These are phyloP conservation scores for Kurtzmaniella cleridarum DNA, from an alignment of 805 yeast genomes.

Conservation along the genomic window DNA sequence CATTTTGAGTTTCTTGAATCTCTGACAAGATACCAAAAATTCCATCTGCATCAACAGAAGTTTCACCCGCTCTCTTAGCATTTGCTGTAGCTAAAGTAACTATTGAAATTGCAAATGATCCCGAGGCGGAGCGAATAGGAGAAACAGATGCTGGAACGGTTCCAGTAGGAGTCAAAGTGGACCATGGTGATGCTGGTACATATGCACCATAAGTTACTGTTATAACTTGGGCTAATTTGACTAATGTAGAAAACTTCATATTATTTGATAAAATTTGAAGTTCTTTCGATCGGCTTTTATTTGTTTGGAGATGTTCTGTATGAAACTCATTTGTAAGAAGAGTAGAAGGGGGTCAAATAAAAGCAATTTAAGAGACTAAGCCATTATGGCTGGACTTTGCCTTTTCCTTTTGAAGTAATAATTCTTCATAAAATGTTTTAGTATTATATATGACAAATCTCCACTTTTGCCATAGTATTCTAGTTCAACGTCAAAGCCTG, in stretches of 20 bases:
- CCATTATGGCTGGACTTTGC: too few relatives aligned
- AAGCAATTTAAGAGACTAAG: too few relatives aligned
- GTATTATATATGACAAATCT: too few relatives aligned
- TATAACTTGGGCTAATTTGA: constrained; percentile 7
- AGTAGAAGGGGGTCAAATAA: too few relatives aligned
- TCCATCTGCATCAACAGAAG: constrained; percentile 2
- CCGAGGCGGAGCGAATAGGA: constrained; percentile 22
- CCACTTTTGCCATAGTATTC: too few relatives aligned
- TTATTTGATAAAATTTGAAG: not conserved
- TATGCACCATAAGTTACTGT: constrained; percentile 17
- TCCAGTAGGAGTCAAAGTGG: constrained; percentile 25
- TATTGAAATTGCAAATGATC: constrained; percentile 28
- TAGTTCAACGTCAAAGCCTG: too few relatives aligned
- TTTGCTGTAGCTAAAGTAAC: constrained; percentile 13
- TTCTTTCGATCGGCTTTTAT: too few relatives aligned
- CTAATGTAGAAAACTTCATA: constrained; percentile 9
- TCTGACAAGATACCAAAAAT: not conserved
- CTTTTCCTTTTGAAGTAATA: too few relatives aligned
- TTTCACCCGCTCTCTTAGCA: constrained; percentile 6
- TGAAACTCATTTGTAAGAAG: too few relatives aligned
- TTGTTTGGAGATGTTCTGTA: too few relatives aligned
- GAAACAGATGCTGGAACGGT: constrained; percentile 16
- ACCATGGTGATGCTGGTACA: constrained; percentile 22
- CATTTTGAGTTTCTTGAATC: not conserved
- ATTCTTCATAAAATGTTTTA: too few relatives aligned